Evolutionary conservation across 352 stramenopile genomes (phyloP).

Genomic region (Globisporangium radiosum): DNA sequence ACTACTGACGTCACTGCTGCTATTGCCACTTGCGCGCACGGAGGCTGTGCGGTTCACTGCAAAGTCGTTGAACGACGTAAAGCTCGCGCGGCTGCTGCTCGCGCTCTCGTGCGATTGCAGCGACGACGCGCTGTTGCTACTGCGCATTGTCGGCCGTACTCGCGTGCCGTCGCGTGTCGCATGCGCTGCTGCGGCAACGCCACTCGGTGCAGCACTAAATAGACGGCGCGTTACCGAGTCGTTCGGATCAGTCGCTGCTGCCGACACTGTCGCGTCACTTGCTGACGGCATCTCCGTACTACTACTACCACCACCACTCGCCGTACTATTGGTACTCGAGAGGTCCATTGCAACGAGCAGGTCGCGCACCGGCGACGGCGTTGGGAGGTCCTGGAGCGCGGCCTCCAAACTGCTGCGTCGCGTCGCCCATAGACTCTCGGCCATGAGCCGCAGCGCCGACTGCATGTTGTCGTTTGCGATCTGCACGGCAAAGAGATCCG

Average conservation of each 20-base stretch:
- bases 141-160: constrained; percentile 10
- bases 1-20: not conserved
- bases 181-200: not conserved
- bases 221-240: constrained; percentile 43
- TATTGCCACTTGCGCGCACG: constrained; percentile 5
- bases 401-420: constrained; percentile 43
- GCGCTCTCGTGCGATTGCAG: constrained; percentile 2
- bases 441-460: constrained; percentile 57
- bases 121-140: not conserved
- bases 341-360: constrained; percentile 36
- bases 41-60: constrained; percentile 17
- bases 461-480: constrained; percentile 78
- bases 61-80: constrained; percentile 42
- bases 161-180: not conserved
- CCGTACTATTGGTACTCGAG: not conserved
- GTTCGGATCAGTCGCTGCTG: constrained; percentile 12
- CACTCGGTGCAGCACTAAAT: constrained; percentile 31
- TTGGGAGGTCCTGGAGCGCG: constrained; percentile 51
- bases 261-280: constrained; percentile 9
- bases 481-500: constrained; percentile 57
- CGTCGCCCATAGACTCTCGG: constrained; percentile 50
- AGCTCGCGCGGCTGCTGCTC: constrained; percentile 28
- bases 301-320: not conserved
- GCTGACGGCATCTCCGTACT: not conserved
- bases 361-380: constrained; percentile 44